Base-by-base conservation (phyloP, 176 grass and related monocot species). In the Raddia distichophylla region DNA sequence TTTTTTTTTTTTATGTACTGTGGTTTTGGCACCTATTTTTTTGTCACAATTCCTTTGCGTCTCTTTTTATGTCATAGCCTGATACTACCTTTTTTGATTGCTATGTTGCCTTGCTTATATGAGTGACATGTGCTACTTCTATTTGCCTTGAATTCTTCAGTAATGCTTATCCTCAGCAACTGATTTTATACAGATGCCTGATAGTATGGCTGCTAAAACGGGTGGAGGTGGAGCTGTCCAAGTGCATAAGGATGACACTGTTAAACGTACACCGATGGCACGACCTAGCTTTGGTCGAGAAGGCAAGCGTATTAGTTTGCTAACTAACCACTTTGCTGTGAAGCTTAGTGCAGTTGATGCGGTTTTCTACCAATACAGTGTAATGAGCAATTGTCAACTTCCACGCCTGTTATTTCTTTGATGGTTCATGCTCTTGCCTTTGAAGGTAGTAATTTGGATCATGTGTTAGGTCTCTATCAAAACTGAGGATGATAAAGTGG, bases 341-440 rank as follows among this genome's bases (percentile, higher is more conserved):
- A 85, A 83, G 74, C 81, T 86, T 89, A 86, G 51, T 61, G 51
- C 42, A 58, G 64, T 51, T 78, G 83, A 94, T 89, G 80, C 83
- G 8, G 83, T 91, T 64, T 94, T 94, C 86, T 81, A 94, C 77
- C 86, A 94, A 50, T 91, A 94, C 72, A 82, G 54, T 74, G 92
- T 94, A 94, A 83, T 84, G 64, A 46, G 44, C 64, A 64, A 66
- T 71, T 84, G 51, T 46, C 18, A 80, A 74, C 45, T 81, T 84
- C 75, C 80, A 37, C 48, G 58, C 34, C 19, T 76, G 5, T 53
- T 85, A 42, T 64, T 17, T 35, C 13, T 69, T 76, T 51, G 7
- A 16, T 74, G 71, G 10, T 75, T 34, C 4, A 35, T 8, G 16
- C 32, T 53, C 45, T 3, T 67, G n/a, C 76, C 60, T 65, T 69